Evolutionary conservation across 1,284 basidiomycete genomes (phyloP).

Genomic region (Ceratobasidium sp.): DNA sequence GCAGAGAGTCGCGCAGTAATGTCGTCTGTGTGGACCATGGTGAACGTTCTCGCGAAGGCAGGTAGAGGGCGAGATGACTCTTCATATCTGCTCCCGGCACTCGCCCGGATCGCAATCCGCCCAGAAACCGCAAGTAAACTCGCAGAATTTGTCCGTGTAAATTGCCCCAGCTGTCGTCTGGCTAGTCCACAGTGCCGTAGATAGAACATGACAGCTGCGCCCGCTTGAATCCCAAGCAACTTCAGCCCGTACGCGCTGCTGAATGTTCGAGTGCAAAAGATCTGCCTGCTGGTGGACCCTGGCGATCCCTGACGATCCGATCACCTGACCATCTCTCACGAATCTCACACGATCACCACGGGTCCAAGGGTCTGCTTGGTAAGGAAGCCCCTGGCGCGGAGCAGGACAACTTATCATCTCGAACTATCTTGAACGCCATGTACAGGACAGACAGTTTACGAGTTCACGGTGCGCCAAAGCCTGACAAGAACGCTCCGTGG

Average conservation of each 20-base stretch:
- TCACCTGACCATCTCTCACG: constrained; percentile 17
- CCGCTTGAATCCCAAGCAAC: not conserved
- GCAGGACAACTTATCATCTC: too few relatives aligned
- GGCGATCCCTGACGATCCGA: not conserved
- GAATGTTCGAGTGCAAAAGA: constrained; percentile 32
- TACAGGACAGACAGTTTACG: too few relatives aligned
- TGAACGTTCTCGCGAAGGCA: constrained; percentile 3
- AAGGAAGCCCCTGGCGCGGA: too few relatives aligned
- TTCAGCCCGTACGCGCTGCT: not conserved
- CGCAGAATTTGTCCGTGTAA: not conserved
- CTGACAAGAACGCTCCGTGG: too few relatives aligned
- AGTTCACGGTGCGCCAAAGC: too few relatives aligned
- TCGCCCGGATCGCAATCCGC: constrained; percentile 41
- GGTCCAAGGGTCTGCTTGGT: too few relatives aligned
- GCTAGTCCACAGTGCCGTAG: constrained; percentile 6
- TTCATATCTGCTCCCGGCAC: constrained; percentile 39
- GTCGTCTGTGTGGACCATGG: constrained; percentile 44
- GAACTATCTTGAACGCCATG: too few relatives aligned
- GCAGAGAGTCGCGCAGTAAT: constrained; percentile 42
- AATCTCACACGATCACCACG: too few relatives aligned
- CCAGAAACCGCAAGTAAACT: constrained; percentile 9
- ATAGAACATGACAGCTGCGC: constrained; percentile 12
- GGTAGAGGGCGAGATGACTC: constrained; percentile 44
- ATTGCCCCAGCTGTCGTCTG: constrained; percentile 6
- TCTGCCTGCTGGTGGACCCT: constrained; percentile 35